phyloP scores from a whole-genome alignment of 108 stramenopile genomes.

The Aurantiochytrium sp. region DNA sequence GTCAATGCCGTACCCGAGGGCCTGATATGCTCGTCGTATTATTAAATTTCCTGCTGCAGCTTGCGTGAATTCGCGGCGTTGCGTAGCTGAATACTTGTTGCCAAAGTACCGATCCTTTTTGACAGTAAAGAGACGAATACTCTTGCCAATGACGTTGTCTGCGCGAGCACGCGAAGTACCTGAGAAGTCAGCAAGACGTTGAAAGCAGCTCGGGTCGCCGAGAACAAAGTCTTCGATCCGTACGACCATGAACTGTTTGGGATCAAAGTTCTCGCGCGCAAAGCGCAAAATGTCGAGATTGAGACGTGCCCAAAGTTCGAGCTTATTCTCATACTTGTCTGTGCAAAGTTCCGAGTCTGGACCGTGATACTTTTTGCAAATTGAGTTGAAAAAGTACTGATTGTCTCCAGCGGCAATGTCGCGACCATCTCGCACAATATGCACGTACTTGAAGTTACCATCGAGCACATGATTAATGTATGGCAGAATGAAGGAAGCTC shows the following conservation, averaged over 20 bases:
- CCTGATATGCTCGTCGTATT: background rate
- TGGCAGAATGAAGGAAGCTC: background rate
- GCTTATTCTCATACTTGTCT: background rate
- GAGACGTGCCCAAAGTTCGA: background rate
- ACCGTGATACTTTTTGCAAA: background rate
- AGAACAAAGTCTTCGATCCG: background rate
- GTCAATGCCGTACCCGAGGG: background rate
- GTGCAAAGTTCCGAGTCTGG: background rate
- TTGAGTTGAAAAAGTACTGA: background rate
- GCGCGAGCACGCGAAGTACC: background rate
- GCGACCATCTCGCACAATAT: background rate
- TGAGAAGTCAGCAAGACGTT: background rate
- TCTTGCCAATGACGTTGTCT: background rate
- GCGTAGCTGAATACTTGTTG: background rate
- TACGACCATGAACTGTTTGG: background rate
- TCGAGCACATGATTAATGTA: background rate
- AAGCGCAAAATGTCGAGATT: background rate
- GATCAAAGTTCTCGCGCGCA: background rate
- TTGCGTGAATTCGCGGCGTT: background rate
- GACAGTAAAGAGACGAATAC: background rate
- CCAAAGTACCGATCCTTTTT: background rate
- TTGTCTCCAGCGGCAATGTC: slow-evolving; percentile 6
- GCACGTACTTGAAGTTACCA: background rate
- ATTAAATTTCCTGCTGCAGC: background rate
- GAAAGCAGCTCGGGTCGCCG: background rate